These are phyloP conservation scores for Candida quercuum DNA, from an alignment of 805 yeast genomes.

Conservation along the genomic window DNA sequence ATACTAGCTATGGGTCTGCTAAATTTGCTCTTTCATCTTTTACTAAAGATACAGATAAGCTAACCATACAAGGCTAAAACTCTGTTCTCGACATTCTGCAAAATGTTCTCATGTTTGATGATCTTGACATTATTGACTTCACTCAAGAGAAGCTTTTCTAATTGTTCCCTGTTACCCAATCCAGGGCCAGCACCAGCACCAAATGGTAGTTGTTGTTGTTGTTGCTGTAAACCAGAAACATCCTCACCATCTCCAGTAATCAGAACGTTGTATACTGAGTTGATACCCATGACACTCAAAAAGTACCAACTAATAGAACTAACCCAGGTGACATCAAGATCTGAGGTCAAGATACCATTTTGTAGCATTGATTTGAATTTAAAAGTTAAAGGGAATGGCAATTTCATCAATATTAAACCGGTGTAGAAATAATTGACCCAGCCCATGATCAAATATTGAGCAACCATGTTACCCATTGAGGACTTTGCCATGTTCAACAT, in stretches of 20 bases:
- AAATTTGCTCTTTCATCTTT: no score
- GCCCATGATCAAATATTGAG: slow-evolving; percentile 92
- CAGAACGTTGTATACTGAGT: slow-evolving; percentile 69
- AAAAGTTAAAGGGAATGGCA: slow-evolving; percentile 88
- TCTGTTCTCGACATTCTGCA: slow-evolving; percentile 60
- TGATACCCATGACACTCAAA: slow-evolving; percentile 77
- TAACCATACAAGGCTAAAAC: slow-evolving; percentile 24
- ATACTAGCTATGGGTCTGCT: no score
- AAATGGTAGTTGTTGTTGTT: slow-evolving; percentile 28
- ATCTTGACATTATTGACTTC: slow-evolving; percentile 76
- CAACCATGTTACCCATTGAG: slow-evolving; percentile 77
- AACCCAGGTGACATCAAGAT: slow-evolving; percentile 87
- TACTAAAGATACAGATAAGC: no score
- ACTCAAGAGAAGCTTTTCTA: slow-evolving; percentile 55
- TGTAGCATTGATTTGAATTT: slow-evolving; percentile 92
- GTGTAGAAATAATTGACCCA: slow-evolving; percentile 94
- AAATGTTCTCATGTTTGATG: slow-evolving; percentile 47
- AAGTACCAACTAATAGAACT: slow-evolving; percentile 95
- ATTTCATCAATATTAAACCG: slow-evolving; percentile 79
- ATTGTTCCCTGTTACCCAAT: slow-evolving; percentile 14
- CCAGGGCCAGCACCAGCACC: slow-evolving; percentile 38
- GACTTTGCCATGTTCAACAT: slow-evolving; percentile 75
- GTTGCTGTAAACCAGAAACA: slow-evolving; percentile 39
- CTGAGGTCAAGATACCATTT: slow-evolving; percentile 76
- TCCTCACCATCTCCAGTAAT: slow-evolving; percentile 45